phyloP scores from a whole-genome alignment of 2,329 filamentous ascomycete species.

The Annulohypoxylon truncatum region DNA sequence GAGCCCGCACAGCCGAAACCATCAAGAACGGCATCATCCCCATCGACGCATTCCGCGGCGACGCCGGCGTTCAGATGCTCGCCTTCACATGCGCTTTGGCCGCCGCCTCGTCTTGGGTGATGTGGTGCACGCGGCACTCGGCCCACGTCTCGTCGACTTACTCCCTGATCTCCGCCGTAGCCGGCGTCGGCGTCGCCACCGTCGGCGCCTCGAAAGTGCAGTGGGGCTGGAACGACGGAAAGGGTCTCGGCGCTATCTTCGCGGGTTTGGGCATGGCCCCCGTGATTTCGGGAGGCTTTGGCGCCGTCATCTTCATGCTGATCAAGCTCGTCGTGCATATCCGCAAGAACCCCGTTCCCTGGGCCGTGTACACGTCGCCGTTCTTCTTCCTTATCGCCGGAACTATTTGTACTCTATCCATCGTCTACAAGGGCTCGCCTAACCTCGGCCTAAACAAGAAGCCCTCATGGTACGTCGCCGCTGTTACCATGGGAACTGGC shows the following conservation, averaged over 20 bases:
- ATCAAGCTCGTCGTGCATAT: slow-evolving; percentile 78
- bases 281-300: slow-evolving; percentile 72
- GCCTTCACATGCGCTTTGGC: slow-evolving; percentile 74
- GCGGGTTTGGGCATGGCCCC: slow-evolving; percentile 79
- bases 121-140: slow-evolving; percentile 81
- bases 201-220: slow-evolving; percentile 70
- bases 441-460: slow-evolving; percentile 73
- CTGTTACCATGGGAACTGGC: slow-evolving; percentile 74
- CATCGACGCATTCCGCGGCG: slow-evolving; percentile 64
- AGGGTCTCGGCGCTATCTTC: slow-evolving; percentile 78
- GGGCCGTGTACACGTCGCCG: slow-evolving; percentile 79
- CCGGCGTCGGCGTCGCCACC: slow-evolving; percentile 75
- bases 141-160: slow-evolving; percentile 80
- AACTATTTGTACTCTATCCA: slow-evolving; percentile 78
- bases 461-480: slow-evolving; percentile 73
- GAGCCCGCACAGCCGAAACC: slow-evolving; percentile 76
- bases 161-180: slow-evolving; percentile 75
- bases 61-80: slow-evolving; percentile 75
- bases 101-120: slow-evolving; percentile 77
- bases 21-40: slow-evolving; percentile 85
- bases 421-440: slow-evolving; percentile 85
- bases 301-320: slow-evolving; percentile 75
- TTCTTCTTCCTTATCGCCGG: slow-evolving; percentile 82
- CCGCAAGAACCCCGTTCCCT: slow-evolving; percentile 76
- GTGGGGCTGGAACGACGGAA: slow-evolving; percentile 77